phyloP scores from a whole-genome alignment of 257 asterid species.

The Nicotiana otophora region DNA sequence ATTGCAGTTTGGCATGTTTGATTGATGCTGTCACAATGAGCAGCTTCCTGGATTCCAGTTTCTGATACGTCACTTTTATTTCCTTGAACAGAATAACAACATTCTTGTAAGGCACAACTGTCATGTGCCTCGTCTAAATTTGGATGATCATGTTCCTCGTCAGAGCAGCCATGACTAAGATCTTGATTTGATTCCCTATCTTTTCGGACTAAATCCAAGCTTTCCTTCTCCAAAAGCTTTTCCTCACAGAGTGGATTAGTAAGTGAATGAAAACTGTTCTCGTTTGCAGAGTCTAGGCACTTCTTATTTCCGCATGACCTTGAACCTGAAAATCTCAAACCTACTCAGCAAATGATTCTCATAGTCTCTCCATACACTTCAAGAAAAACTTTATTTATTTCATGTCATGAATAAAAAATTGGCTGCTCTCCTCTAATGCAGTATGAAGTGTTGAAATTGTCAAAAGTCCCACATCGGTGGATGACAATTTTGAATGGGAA shows the following conservation, averaged over 20 bases:
- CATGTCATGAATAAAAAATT: neutral
- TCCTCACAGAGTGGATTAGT: neutral
- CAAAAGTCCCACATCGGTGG: too few relatives aligned
- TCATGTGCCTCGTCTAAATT: neutral
- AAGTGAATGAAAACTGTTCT: conserved; percentile 6
- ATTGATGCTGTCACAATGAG: neutral
- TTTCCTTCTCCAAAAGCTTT: neutral
- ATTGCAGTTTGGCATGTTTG: neutral
- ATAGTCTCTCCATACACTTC: neutral
- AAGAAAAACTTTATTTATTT: neutral
- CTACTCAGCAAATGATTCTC: neutral
- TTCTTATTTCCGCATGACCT: conserved; percentile 14
- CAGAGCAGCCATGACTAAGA: conserved; percentile 11
- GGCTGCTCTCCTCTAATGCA: neutral
- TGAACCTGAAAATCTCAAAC: neutral
- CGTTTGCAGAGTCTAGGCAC: conserved; percentile 8
- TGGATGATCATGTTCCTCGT: neutral
- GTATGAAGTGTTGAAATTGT: too few relatives aligned
- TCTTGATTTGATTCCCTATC: conserved; percentile 13
- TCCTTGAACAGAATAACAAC: neutral
- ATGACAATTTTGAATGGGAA: too few relatives aligned
- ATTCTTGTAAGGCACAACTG: neutral
- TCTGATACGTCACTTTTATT: neutral
- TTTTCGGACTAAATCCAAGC: neutral
- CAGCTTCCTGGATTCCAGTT: neutral